phyloP scores from a whole-genome alignment of 2,329 filamentous ascomycete genomes.

The Corinectria fuckeliana region DNA sequence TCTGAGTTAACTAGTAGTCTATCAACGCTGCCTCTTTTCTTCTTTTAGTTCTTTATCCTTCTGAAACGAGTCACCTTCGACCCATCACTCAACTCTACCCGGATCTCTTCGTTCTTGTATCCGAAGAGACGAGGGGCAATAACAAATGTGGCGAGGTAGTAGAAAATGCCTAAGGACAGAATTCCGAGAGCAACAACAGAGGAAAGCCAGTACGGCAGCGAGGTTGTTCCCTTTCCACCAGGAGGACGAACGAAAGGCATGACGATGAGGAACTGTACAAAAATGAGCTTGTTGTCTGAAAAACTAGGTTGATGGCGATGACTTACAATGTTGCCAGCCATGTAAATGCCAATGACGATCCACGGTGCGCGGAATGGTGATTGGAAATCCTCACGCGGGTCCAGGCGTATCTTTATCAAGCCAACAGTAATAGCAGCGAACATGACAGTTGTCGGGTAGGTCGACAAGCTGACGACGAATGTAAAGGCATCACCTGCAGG shows the following conservation, averaged over 20 bases:
- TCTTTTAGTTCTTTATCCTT: too few relatives aligned
- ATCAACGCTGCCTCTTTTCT: too few relatives aligned
- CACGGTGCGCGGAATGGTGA: conserved; percentile 28
- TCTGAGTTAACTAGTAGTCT: too few relatives aligned
- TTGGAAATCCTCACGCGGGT: conserved; percentile 21
- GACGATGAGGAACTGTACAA: conserved; percentile 12
- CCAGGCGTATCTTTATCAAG: conserved; percentile 29
- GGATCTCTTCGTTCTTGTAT: conserved; percentile 7
- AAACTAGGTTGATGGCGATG: too few relatives aligned
- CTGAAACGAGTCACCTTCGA: conserved; percentile 20
- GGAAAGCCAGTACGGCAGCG: conserved; percentile 21
- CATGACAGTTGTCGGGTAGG: conserved; percentile 28
- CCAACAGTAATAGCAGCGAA: conserved; percentile 25
- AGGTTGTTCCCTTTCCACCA: conserved; percentile 18
- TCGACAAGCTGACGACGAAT: conserved; percentile 30
- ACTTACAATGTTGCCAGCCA: conserved; percentile 16
- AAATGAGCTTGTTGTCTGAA: too few relatives aligned
- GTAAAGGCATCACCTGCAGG: conserved; percentile 34
- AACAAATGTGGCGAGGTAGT: conserved; percentile 13
- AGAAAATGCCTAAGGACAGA: conserved; percentile 10
- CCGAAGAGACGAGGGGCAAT: conserved; percentile 8
- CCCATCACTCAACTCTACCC: conserved; percentile 19
- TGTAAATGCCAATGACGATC: conserved; percentile 16
- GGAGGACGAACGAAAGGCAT: conserved; percentile 21
- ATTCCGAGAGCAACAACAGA: conserved; percentile 17